Percentiles rank a stretch among this genome's conserved stretches.
phyloP scores from a whole-genome alignment of 2,329 filamentous ascomycete species.

The Pseudopyricularia javanii region DNA sequence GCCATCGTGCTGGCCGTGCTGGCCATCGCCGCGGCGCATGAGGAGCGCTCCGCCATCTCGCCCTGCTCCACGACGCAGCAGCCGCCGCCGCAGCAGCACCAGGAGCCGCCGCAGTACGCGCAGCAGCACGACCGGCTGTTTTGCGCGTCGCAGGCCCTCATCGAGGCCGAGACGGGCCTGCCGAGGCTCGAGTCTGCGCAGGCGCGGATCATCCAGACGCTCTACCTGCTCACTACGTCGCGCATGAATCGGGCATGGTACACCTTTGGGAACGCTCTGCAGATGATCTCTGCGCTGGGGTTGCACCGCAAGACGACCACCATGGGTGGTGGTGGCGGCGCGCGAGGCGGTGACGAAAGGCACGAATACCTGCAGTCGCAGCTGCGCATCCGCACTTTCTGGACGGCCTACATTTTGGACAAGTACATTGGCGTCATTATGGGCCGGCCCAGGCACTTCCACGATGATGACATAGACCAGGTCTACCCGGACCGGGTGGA shows the following conservation, averaged over 20 bases:
- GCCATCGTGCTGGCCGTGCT: background rate
- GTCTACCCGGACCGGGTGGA: conserved; percentile 35
- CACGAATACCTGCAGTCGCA: conserved; percentile 20
- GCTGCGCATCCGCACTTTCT: conserved; percentile 37
- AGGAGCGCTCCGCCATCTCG: background rate
- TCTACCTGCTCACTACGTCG: conserved; percentile 29
- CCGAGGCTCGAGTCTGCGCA: conserved; percentile 26
- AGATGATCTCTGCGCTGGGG: conserved; percentile 24
- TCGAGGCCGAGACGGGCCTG: conserved; percentile 23
- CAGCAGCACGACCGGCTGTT: conserved; percentile 16
- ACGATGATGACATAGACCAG: conserved; percentile 54
- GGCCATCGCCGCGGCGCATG: background rate
- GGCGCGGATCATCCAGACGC: conserved; percentile 26
- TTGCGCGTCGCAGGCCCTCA: conserved; percentile 22
- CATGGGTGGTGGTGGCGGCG: background rate
- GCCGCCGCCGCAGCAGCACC: background rate
- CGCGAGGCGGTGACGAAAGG: conserved; percentile 8
- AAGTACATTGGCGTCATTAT: conserved; percentile 52
- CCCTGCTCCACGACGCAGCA: background rate
- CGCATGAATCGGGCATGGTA: conserved; percentile 35
- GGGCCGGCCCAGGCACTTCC: conserved; percentile 47
- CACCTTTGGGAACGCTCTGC: conserved; percentile 27
- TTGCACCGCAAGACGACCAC: conserved; percentile 20
- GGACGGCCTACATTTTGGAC: conserved; percentile 52
- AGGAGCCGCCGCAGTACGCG: background rate